Base-by-base conservation (phyloP, 2,329 filamentous ascomycete genomes). In the Xylariaceae sp. region DNA sequence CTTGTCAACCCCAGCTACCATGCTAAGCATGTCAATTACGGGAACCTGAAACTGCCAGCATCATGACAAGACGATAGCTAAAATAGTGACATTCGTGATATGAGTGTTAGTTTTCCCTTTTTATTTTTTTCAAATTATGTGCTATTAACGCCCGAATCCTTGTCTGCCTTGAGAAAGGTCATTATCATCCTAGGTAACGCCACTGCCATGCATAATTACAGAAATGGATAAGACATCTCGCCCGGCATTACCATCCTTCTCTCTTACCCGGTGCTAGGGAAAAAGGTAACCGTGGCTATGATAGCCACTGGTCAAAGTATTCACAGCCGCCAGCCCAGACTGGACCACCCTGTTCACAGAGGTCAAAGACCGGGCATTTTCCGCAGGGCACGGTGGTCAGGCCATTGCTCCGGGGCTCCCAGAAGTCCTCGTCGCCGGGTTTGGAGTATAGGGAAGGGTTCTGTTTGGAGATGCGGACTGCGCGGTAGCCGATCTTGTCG, bases 301-400 rank as follows among this genome's bases (percentile, higher is more conserved):
- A 80, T 45, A 96, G 72, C 94, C 94, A 99, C 50, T 85, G 81
- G 60, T 88, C 81, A 67, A 95, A 96, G 68, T 99, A 99, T 51
- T 90, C 87, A 71, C 94, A 99, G 49, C 87, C 95, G 61, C 84
- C 87, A 0, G 92, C 89, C 65, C 87, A 95, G 27, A 99, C 90
- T 0, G 91, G 89, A 0, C 92, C 92, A 5, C 90, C 91, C 57
- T 95, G 89, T 61, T 89, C 87, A 69, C 94, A 99, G 1, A 97
- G 79, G 55, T 94, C 87, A 69, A 96, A 96, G 2, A 96, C 92
- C 0, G 94, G 94, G 71, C 94, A 99, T 53, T 84, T 80, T 1
- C 92, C 91, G 70, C 94, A 99, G 1, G 94, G 94, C 2, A 87
- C 86, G 70, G 96, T 91, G 1, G 89, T 95, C 62, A 92, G 83